Conservation (phyloP, 495 filamentous ascomycete species). For the Penicillium egyptiacum region DNA sequence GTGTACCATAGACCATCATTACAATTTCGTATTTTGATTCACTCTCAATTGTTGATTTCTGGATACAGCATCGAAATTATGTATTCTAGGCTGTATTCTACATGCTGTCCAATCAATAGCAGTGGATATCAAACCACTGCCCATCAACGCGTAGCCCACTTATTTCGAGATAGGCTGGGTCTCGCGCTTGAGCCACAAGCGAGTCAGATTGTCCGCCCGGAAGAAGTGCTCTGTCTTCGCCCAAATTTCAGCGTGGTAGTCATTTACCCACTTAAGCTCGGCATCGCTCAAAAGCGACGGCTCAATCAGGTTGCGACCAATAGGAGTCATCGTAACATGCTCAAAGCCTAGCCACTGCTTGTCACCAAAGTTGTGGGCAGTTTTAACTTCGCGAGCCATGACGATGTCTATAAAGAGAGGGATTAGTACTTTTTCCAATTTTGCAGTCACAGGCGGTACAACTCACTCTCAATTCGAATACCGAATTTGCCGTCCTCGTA, state of each 20-base stretch:
- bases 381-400: slow-evolving; percentile 83
- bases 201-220: slow-evolving; percentile 63
- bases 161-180: slow-evolving; percentile 56
- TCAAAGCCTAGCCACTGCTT: slow-evolving; percentile 95
- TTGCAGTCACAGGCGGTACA: background rate
- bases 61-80: background rate
- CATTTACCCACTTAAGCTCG: slow-evolving; percentile 86
- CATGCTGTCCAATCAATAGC: background rate
- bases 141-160: background rate
- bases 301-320: slow-evolving; percentile 89
- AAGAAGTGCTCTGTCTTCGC: slow-evolving; percentile 84
- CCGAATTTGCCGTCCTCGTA: slow-evolving; percentile 98
- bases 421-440: slow-evolving; percentile 19
- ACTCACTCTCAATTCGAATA: slow-evolving; percentile 92
- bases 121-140: background rate
- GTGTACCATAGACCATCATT: background rate
- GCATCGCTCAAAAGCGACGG: slow-evolving; percentile 63
- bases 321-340: slow-evolving; percentile 94
- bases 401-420: slow-evolving; percentile 57
- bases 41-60: background rate
- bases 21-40: background rate
- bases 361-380: slow-evolving; percentile 84
- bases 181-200: slow-evolving; percentile 84
- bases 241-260: slow-evolving; percentile 78
- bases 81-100: background rate